Conservation (phyloP, 2,329 filamentous ascomycete genomes). For the Neurospora sp. region DNA sequence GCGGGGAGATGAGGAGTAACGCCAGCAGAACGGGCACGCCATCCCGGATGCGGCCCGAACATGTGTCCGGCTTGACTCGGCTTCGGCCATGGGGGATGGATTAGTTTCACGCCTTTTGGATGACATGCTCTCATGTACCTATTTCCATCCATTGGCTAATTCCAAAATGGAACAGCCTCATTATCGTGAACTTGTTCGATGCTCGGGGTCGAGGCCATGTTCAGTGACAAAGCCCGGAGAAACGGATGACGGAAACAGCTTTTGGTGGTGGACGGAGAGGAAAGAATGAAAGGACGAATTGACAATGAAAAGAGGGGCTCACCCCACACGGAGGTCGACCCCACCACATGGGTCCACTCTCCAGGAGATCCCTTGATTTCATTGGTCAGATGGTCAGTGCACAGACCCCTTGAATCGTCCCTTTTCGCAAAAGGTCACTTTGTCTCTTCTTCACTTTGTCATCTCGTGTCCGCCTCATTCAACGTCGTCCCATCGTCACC, state of each 20-base stretch:
- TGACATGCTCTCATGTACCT: background rate
- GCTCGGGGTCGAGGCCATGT: no score
- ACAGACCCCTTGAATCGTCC: background rate
- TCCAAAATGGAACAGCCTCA: no score
- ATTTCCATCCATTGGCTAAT: no score
- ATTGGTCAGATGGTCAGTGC: background rate
- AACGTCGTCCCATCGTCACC: background rate
- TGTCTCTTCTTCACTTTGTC: background rate
- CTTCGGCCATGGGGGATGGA: background rate
- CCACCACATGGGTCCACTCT: background rate
- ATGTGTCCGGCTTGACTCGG: background rate
- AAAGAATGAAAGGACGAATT: background rate
- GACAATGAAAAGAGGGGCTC: background rate
- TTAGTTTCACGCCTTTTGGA: background rate
- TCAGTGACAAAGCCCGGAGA: background rate
- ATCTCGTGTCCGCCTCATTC: background rate
- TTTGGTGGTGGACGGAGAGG: background rate
- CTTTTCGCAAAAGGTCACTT: background rate
- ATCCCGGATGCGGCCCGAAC: background rate
- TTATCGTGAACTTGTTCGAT: no score
- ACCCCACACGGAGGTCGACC: background rate
- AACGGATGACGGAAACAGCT: background rate
- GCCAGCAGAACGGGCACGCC: background rate
- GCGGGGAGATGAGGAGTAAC: background rate
- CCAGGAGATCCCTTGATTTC: fast-evolving